Base-by-base conservation (phyloP, 345 rosid species). In the Bruguiera gymnorhiza region DNA sequence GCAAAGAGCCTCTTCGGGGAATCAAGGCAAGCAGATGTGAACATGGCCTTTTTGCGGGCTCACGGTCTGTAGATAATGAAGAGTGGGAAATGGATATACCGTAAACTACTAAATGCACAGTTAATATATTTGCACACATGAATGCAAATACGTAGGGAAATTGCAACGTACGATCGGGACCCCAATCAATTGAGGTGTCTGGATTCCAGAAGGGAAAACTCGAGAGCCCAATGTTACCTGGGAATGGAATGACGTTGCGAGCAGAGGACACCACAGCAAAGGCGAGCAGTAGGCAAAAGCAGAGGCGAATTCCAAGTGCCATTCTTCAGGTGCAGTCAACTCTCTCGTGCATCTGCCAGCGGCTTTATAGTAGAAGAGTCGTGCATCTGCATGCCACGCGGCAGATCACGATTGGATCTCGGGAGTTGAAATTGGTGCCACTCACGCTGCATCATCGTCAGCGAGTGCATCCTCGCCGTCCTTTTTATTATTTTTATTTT, bases 231-330 rank as follows among this genome's bases (percentile, higher is more conserved):
- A 62, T 30, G 66, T 61, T 61, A 87, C 88, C 89, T 61, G 85
- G 66, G 72, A 69, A 60, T 24, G 83, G 63, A 69, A 71, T 31
- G 50, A 37, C 66, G 79, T 37, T 61, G 8, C 89, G 81, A 70
- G 86, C 80, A 19, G 86, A 79, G 63, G 85, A 77, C n/a, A 66
- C 6, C 0, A 77, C 3, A 60, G 80, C 81, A 70, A 79, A 21
- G 66, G 73, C 23, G n/a, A 80, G 60, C 61, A 82, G 62, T 56
- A 86, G 55, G 60, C 70, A 81, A 27, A 84, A 20, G 51, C 80
- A 69, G 0, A 76, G 11, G 21, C 46, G 65, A 27, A 34, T 48
- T 64, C 75, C 72, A 26, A n/a, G 61, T 64, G 79, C 79, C 91
- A 85, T 82, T 8, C 59, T 24, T 60, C n/a, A 26, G 36, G 39